Percentiles rank a stretch among this genome's conserved stretches.
phyloP scores from a whole-genome alignment of 1,284 basidiomycete species.

The Irpex sp. region DNA sequence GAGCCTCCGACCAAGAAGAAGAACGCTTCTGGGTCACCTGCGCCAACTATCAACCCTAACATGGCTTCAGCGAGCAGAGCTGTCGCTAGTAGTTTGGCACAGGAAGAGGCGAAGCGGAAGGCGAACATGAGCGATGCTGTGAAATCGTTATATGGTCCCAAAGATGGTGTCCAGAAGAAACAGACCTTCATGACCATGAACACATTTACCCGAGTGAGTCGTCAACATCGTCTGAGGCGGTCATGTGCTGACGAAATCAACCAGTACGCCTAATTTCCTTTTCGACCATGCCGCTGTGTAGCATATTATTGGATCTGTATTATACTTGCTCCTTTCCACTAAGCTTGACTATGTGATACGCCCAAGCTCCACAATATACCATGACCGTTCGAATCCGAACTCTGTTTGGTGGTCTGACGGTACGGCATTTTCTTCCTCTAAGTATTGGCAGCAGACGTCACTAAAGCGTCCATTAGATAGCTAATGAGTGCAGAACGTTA shows the following conservation, averaged over 20 bases:
- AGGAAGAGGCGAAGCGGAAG: conserved; percentile 74
- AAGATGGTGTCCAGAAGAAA: conserved; percentile 50
- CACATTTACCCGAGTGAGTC: conserved; percentile 75
- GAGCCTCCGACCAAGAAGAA: conserved; percentile 39
- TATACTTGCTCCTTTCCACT: not conserved
- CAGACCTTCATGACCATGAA: conserved; percentile 83
- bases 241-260: conserved; percentile 1
- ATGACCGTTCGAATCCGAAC: no score
- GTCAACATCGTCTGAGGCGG: not conserved
- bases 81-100: conserved; percentile 59
- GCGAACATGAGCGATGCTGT: conserved; percentile 73
- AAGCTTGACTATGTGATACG: not conserved
- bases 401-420: not conserved
- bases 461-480: no score
- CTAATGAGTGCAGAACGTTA: no score
- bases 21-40: conserved; percentile 22
- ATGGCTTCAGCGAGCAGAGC: conserved; percentile 58
- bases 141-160: conserved; percentile 61
- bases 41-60: conserved; percentile 44
- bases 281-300: not conserved
- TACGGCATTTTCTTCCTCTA: not conserved
- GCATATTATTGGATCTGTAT: conserved; percentile 10
- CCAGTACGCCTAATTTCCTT: conserved; percentile 9
- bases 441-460: no score
- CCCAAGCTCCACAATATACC: not conserved